phyloP scores from a whole-genome alignment of 2,329 filamentous ascomycete genomes.

The Pyricularia grisea region DNA sequence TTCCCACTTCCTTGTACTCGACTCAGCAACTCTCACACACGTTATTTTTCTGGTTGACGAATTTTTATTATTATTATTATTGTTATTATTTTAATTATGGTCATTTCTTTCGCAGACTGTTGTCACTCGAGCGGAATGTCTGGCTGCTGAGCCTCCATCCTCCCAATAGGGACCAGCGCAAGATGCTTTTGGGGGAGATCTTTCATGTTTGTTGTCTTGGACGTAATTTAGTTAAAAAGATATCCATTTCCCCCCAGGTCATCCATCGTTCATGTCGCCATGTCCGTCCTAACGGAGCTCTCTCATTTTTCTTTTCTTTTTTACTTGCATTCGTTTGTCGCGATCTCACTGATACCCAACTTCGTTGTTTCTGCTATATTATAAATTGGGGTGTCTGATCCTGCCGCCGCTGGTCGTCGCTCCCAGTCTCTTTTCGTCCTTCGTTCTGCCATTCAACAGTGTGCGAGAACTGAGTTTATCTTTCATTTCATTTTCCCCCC shows the following conservation, averaged over 20 bases:
- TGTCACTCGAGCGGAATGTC: not conserved
- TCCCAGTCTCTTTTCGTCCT: not conserved
- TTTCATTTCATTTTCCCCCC: not conserved
- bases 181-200: conserved; percentile 2
- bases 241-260: conserved; percentile 2
- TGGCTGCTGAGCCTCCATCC: not conserved
- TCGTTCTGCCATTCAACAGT: not conserved
- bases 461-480: not conserved
- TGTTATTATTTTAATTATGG: not conserved
- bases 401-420: not conserved
- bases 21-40: not conserved
- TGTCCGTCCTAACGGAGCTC: not conserved
- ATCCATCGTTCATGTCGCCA: not conserved
- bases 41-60: not conserved
- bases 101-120: not conserved
- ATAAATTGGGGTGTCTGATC: not conserved
- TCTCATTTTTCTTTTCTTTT: conserved; percentile 7
- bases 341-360: not conserved
- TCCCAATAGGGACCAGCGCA: not conserved
- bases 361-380: not conserved
- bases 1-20: conserved; percentile 6
- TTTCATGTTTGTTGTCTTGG: conserved; percentile 2
- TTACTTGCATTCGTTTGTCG: conserved; percentile 4
- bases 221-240: not conserved
- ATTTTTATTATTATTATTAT: not conserved